phyloP scores from a whole-genome alignment of 202 grass and related monocot species.

The Elaeis oleifera region DNA sequence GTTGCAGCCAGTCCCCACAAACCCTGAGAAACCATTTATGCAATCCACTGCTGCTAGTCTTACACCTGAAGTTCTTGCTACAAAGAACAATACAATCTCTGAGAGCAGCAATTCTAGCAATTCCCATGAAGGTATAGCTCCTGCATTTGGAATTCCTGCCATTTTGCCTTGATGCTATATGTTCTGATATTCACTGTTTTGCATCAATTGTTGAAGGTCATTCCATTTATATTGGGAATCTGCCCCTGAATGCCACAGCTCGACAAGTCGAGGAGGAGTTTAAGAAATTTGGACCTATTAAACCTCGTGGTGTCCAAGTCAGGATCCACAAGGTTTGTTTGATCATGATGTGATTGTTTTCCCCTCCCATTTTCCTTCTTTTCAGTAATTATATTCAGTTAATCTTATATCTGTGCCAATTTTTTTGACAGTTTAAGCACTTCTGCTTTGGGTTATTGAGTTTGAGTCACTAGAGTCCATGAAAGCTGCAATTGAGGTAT shows the following conservation, averaged over 20 bases:
- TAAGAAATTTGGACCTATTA: conserved; percentile 72
- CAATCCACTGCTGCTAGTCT: too few species aligned
- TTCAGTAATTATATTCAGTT: background rate
- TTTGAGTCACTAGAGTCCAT: conserved; percentile 67
- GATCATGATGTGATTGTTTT: background rate
- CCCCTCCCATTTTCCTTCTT: background rate
- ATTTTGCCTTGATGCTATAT: background rate
- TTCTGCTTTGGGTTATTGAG: conserved; percentile 81
- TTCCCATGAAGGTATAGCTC: background rate
- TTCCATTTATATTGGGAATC: conserved; percentile 27
- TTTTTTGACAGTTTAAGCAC: conserved; percentile 37
- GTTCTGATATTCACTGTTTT: background rate
- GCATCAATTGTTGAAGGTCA: background rate
- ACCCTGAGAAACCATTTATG: background rate
- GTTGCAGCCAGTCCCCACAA: background rate
- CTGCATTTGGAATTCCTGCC: background rate
- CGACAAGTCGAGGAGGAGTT: conserved; percentile 62
- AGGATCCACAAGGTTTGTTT: conserved; percentile 53
- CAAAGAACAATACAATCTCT: background rate
- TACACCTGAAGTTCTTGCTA: background rate
- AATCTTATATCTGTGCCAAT: background rate
- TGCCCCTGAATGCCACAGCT: conserved; percentile 46
- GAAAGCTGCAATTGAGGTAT: conserved; percentile 80
- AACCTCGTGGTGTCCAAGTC: conserved; percentile 69
- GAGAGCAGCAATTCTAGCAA: background rate